Base-by-base conservation (phyloP, 306 rosid species). In the Pterocarpus macrocarpus region DNA sequence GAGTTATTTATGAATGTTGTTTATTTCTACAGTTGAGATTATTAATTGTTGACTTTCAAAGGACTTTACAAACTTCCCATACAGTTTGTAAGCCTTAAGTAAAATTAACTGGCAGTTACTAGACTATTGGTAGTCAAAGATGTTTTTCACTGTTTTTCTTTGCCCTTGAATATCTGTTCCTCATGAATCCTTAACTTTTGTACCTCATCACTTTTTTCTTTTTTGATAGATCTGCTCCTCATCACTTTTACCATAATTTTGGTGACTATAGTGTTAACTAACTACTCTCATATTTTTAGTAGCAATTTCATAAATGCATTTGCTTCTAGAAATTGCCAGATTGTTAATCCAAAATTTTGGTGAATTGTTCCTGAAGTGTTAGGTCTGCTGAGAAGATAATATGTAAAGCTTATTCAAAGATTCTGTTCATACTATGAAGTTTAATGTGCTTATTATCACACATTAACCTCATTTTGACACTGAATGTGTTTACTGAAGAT, bases 21-120 rank as follows among this genome's bases (percentile, higher is more conserved):
- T 67, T 65, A 8, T 36, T 52, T 66, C 13, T 8, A 4, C 32
- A 43, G 34, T n/a, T 59, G 65, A 59, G 16, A 3, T 75, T 32
- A 30, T 75, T 61, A 43, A 38, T 75, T 62, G 28, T 75, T 75
- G 80, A 61, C 17, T 43, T 8, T 12, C 28, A 7, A 12, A 13
- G 15, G 32, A 28, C 45, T 5, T 22, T 22, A 39, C 30, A 11
- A 38, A 8, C 49, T 43, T 43, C 64, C 10, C 36, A 7, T 3
- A 59, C 64, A 59, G 35, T 59, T 59, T 59, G 6, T 59, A 15
- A 59, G 33, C 35, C 8, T 2, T 13, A 0, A 35, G 36, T 33
- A 52, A 71, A 34, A 33, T 65, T 39, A 65, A 14, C 8, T 22
- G 57, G 15, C 75, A 12, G 17, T 49, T 49, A 13, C 15, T 49